Evolutionary conservation across 78 protist genomes (phyloP).

Genomic region (Protostelium mycophagum): DNA sequence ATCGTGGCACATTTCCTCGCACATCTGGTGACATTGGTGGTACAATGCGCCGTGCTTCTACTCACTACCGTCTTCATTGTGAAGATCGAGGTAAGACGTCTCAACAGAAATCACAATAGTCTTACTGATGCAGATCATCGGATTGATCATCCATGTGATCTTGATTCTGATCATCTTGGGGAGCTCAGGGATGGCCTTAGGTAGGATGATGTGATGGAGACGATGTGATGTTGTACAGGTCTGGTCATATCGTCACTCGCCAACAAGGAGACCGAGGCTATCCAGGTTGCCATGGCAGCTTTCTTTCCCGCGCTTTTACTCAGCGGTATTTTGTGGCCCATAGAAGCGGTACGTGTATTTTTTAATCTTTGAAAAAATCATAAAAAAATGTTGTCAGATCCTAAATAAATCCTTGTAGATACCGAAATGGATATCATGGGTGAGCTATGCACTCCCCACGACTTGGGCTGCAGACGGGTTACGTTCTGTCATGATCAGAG

Average conservation of each 20-base stretch:
- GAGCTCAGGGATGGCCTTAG: conserved; percentile 29
- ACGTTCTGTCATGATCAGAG: conserved; percentile 43
- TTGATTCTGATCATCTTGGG: conserved; percentile 7
- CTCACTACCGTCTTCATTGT: conserved; percentile 9
- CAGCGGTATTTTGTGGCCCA: conserved; percentile 39
- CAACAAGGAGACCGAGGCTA: background rate
- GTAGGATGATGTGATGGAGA: conserved; percentile 27
- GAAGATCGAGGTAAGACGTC: background rate
- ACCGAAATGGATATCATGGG: conserved; percentile 22
- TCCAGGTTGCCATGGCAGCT: conserved; percentile 38
- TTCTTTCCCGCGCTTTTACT: conserved; percentile 54
- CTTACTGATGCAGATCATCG: conserved; percentile 20
- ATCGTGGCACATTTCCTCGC: conserved; percentile 19
- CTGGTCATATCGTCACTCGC: background rate
- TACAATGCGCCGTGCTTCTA: conserved; percentile 23
- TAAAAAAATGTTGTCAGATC: background rate
- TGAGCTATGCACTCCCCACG: conserved; percentile 33
- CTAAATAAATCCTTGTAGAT: background rate
- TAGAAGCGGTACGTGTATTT: background rate
- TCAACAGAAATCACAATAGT: background rate
- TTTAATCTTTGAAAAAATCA: too few relatives aligned
- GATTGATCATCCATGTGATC: conserved; percentile 24
- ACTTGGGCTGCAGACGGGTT: conserved; percentile 31
- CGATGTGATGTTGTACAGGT: conserved; percentile 12
- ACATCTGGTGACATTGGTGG: conserved; percentile 6